Evolutionary conservation across 2,329 filamentous ascomycete species (phyloP), one percentile per base, ranked within the genome.

Genomic region (Colletotrichum shisoi): DNA sequence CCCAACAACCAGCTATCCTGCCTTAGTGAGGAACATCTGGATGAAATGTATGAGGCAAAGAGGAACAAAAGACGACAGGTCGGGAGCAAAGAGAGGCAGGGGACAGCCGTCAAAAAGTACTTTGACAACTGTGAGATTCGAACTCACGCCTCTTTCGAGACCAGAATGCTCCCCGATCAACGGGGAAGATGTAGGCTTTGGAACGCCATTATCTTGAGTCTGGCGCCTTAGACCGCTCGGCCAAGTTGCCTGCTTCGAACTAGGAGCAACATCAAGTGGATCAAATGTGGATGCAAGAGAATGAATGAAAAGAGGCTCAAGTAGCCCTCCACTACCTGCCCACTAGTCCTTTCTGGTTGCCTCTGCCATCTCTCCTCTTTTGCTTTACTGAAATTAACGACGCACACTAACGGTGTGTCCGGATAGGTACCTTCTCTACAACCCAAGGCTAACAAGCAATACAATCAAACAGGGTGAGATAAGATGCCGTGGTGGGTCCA

Each of bases 191-290:
- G 53, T 44, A n/a, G 37, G 17, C 15, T 5, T 6, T 39, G 6
- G n/a, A 24, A 9, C 4, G n/a, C 56, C 42, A 1, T 34, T 42
- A 57, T 57, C 65, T 67, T 67, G 65, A 67, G 65, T 67, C 65
- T 67, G 65, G 65, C 65, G 65, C 65, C 65, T 67, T 67, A 67
- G 65, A 67, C 64, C 64, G 64, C 64, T 67, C 64, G 61, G 64
- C 64, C 64, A 67, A 67, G 61, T 67, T 67, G 64, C 64, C 64
- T 48, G 5, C 21, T 45, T 7, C 7, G 1, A 3, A 45, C 34
- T 27, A 12, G 1, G 24, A 6, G 7, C 12, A 21, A 1, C 3
- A 4, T 46, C n/a, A 12, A 57, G 54, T 46, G 54, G 54, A 21
- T 24, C 54, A 37, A 8, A 24, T 57, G 40, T 57, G 27, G 54